A percentile compares a stretch with the other conserved stretches of the same genome.
Conservation (phyloP, 805 yeast species). For the Saccharomycopsis sp. region DNA sequence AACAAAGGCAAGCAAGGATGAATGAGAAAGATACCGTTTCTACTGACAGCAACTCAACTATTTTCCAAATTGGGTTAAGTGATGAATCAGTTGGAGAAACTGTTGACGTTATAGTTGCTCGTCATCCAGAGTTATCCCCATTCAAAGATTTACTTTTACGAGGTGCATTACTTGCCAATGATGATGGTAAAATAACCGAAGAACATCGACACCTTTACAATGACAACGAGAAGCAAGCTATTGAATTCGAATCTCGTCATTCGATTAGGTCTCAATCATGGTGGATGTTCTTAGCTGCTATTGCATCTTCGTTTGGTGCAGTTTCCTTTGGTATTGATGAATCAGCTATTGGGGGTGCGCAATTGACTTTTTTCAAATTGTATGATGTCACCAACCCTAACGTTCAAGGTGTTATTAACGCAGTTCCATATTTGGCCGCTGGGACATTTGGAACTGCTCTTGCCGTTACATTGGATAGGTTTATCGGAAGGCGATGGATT, state of each 20-base stretch:
- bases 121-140: constrained; percentile 21
- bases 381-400: constrained; percentile 37
- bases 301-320: constrained; percentile 47
- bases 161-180: constrained; percentile 54
- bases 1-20: no score
- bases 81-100: constrained; percentile 21
- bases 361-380: constrained; percentile 41
- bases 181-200: constrained; percentile 37
- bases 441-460: constrained; percentile 51
- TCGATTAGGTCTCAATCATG: constrained; percentile 42
- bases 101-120: constrained; percentile 19
- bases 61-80: constrained; percentile 21
- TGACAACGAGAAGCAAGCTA: constrained; percentile 27
- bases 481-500: constrained; percentile 52
- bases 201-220: constrained; percentile 25
- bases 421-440: constrained; percentile 60
- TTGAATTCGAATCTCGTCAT: constrained; percentile 41
- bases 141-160: constrained; percentile 34
- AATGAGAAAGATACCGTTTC: background rate
- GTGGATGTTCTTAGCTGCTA: constrained; percentile 52
- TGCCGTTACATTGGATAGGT: constrained; percentile 44
- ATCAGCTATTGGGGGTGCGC: constrained; percentile 64
- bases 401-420: constrained; percentile 53
- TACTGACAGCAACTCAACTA: constrained; percentile 8
- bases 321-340: constrained; percentile 73